These are phyloP conservation scores for Russula vinacea DNA, from an alignment of 768 basidiomycete genomes.

Conservation along the genomic window DNA sequence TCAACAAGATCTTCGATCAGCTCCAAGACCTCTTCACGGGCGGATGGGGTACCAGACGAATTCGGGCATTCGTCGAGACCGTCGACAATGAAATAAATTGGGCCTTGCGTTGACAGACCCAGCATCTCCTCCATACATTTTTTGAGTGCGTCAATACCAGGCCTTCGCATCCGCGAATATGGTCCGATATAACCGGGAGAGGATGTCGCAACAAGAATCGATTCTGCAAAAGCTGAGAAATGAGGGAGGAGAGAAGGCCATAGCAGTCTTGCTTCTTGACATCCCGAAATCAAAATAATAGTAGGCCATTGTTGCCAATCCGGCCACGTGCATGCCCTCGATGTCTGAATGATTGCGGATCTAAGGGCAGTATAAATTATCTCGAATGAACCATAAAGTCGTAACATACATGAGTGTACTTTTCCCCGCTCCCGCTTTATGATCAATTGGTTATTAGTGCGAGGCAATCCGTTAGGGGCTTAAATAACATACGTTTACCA, in stretches of 20 bases:
- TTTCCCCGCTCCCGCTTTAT: conserved; percentile 5
- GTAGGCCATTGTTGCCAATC: conserved; percentile 11
- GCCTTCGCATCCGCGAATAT: neutral
- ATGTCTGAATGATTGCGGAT: conserved; percentile 12
- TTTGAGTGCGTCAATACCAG: neutral
- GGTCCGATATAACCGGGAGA: neutral
- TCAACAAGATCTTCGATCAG: neutral
- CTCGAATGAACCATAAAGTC: neutral
- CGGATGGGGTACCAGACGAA: neutral
- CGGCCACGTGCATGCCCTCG: neutral
- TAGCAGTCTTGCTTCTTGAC: conserved; percentile 7
- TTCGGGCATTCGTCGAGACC: conserved; percentile 2
- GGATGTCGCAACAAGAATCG: neutral
- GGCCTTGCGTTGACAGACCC: neutral
- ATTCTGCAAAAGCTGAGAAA: neutral
- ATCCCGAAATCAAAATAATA: conserved; percentile 20
- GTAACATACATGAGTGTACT: conserved; percentile 9
- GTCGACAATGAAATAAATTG: conserved; percentile 9
- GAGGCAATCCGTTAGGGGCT: too few relatives aligned
- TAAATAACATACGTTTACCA: conserved; percentile 5
- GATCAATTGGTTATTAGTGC: neutral
- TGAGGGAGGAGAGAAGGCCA: conserved; percentile 13
- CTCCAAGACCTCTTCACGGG: neutral
- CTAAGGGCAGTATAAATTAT: neutral
- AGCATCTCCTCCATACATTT: neutral